Conservation (phyloP, 148 eudicot species). For the Suaeda aralocaspica region DNA sequence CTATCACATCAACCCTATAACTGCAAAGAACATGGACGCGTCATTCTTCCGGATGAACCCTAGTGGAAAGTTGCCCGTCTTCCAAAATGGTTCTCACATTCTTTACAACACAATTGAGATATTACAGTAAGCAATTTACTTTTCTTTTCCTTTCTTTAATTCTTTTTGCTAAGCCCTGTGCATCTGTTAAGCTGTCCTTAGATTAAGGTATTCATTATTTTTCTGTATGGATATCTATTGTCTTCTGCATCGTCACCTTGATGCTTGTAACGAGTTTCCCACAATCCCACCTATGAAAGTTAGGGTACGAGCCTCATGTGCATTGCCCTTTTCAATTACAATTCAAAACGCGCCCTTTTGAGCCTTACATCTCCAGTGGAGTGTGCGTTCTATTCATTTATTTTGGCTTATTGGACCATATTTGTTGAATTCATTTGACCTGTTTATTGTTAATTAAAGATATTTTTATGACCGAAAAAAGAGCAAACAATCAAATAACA, state of each 20-base stretch:
- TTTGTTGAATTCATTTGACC: too few relatives aligned
- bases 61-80: conserved; percentile 74
- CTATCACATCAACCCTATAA: conserved; percentile 77
- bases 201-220: not conserved
- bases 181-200: not conserved
- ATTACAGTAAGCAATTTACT: conserved; percentile 52
- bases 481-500: too few relatives aligned
- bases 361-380: too few relatives aligned
- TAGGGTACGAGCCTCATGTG: not conserved
- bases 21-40: conserved; percentile 85
- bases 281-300: not conserved
- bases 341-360: too few relatives aligned
- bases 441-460: too few relatives aligned
- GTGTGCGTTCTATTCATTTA: too few relatives aligned
- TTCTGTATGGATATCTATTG: not conserved
- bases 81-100: conserved; percentile 81
- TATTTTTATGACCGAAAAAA: too few relatives aligned
- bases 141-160: not conserved
- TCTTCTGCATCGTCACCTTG: too few relatives aligned
- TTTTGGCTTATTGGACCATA: too few relatives aligned
- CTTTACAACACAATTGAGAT: conserved; percentile 72
- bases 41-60: conserved; percentile 82
- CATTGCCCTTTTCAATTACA: not conserved
- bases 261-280: too few relatives aligned
- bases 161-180: not conserved